A percentile compares a stretch with the other conserved stretches of the same genome.
phyloP scores from a whole-genome alignment of 2,329 filamentous ascomycete species.

The Claviceps paspali region DNA sequence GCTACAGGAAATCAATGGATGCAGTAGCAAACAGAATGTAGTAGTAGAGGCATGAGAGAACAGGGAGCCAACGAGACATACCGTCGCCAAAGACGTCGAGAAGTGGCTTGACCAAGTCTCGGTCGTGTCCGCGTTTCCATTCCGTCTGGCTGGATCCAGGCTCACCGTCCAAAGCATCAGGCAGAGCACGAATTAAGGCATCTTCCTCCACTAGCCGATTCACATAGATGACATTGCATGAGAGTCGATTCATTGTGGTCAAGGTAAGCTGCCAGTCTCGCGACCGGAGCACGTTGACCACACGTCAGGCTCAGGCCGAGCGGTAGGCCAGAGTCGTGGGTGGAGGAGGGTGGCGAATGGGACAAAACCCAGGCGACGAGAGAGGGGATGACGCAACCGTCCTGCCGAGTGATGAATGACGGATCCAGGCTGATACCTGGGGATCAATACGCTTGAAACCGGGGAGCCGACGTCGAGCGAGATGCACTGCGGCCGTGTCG shows the following conservation, averaged over 20 bases:
- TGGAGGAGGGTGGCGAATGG: neutral
- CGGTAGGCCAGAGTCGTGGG: conserved; percentile 3
- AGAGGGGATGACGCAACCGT: too few species aligned
- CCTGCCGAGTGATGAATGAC: neutral
- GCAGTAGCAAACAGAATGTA: too few species aligned
- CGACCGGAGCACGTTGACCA: conserved; percentile 44
- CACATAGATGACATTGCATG: conserved; percentile 45
- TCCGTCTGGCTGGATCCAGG: conserved; percentile 9
- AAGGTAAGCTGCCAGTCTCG: conserved; percentile 42
- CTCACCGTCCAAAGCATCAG: conserved; percentile 5
- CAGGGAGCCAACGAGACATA: conserved; percentile 18
- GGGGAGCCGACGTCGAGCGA: neutral
- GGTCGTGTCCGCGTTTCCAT: conserved; percentile 25
- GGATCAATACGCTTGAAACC: neutral
- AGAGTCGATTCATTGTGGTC: conserved; percentile 41
- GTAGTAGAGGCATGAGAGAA: too few species aligned
- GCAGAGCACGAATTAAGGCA: conserved; percentile 22
- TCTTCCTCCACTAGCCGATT: conserved; percentile 36
- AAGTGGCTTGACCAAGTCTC: conserved; percentile 32
- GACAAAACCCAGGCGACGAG: too few species aligned
- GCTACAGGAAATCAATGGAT: too few species aligned
- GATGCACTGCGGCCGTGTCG: neutral
- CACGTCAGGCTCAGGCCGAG: conserved; percentile 14
- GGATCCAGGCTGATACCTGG: neutral
- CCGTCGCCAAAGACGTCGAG: conserved; percentile 40